Conservation (phyloP, 2,329 filamentous ascomycete species). For the Davidsoniella australis region DNA sequence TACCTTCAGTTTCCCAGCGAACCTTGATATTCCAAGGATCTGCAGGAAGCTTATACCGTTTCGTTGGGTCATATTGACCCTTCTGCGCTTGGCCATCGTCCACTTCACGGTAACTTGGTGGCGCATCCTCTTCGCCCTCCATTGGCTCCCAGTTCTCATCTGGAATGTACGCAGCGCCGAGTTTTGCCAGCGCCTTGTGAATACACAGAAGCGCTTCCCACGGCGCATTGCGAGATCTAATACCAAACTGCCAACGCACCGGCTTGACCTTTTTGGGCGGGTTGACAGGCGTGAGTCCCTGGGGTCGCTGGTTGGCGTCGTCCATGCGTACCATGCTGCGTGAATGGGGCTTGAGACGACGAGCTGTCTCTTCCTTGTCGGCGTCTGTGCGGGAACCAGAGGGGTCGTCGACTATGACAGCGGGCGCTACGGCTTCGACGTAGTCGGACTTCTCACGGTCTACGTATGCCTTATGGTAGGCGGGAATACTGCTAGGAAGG, state of each 20-base stretch:
- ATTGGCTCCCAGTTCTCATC: slow-evolving; percentile 40
- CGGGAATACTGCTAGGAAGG: slow-evolving; percentile 74
- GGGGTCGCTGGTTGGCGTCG: slow-evolving; percentile 37
- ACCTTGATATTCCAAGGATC: slow-evolving; percentile 92
- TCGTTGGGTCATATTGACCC: slow-evolving; percentile 28
- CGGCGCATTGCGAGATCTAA: slow-evolving; percentile 81
- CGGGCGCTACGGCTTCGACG: slow-evolving; percentile 21
- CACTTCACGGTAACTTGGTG: slow-evolving; percentile 25
- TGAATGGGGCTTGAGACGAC: slow-evolving; percentile 72
- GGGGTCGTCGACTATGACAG: slow-evolving; percentile 30
- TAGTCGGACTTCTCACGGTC: slow-evolving; percentile 40
- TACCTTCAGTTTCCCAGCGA: slow-evolving; percentile 70
- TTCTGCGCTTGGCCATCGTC: slow-evolving; percentile 25
- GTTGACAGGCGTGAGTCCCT: slow-evolving; percentile 44
- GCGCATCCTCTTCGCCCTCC: slow-evolving; percentile 24
- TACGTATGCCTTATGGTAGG: slow-evolving; percentile 83
- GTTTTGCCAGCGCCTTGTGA: slow-evolving; percentile 74
- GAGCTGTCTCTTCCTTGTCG: slow-evolving; percentile 66
- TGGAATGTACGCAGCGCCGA: slow-evolving; percentile 75
- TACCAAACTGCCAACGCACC: slow-evolving; percentile 95
- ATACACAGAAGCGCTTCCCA: slow-evolving; percentile 91
- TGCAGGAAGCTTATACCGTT: slow-evolving; percentile 69
- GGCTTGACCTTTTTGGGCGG: slow-evolving; percentile 58
- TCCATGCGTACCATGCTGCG: slow-evolving; percentile 54
- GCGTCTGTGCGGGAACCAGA: slow-evolving; percentile 41